Evolutionary conservation across 106 monocot genomes (phyloP).

Genomic region (Narthecium ossifragum): DNA sequence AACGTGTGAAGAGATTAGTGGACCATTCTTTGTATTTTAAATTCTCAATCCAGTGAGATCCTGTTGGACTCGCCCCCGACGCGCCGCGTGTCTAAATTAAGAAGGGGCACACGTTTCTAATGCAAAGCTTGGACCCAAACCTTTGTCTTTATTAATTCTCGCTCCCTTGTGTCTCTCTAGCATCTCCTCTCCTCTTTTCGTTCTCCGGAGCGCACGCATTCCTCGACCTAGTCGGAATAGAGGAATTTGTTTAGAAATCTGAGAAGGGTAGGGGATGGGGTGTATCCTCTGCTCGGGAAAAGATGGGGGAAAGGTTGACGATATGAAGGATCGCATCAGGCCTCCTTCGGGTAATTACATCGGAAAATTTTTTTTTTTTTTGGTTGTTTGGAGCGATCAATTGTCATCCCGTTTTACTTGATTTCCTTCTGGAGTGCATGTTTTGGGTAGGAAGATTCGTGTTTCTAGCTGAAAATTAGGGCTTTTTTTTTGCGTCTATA

Average conservation of each 20-base stretch:
- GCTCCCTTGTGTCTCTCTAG: background rate
- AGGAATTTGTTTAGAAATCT: background rate
- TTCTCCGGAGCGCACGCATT: background rate
- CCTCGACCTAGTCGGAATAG: too few relatives aligned
- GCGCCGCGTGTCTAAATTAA: background rate
- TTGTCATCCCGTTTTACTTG: background rate
- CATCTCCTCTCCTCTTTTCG: background rate
- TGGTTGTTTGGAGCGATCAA: background rate
- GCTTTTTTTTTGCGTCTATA: background rate
- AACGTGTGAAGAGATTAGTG: too few relatives aligned
- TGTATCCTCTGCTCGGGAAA: slow-evolving; percentile 1
- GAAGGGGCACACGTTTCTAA: background rate
- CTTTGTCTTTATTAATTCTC: background rate
- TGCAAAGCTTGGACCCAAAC: background rate
- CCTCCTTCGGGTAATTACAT: background rate
- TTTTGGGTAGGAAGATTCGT: background rate
- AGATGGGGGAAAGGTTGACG: background rate
- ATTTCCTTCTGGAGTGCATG: background rate
- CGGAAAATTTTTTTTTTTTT: background rate
- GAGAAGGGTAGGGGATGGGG: background rate
- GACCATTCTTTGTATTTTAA: too few relatives aligned
- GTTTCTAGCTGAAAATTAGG: too few relatives aligned
- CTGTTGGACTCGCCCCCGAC: too few relatives aligned
- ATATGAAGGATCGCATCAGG: background rate
- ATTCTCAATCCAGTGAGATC: too few relatives aligned